phyloP scores from a whole-genome alignment of 345 rosid genomes.

The Bruguiera sexangula region DNA sequence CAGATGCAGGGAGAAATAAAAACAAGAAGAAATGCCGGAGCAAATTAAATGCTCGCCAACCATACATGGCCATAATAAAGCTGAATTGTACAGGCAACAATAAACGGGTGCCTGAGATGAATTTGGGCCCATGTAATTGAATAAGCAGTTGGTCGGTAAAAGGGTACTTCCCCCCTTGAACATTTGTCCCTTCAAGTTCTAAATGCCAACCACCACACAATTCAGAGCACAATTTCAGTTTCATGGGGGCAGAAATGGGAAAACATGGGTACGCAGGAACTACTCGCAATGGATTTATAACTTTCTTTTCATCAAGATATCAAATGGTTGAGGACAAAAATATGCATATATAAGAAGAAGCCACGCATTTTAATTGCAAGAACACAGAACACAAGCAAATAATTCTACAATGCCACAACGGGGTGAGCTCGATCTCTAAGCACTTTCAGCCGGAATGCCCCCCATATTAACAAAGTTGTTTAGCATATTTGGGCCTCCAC shows the following conservation, averaged over 20 bases:
- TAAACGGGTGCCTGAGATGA: too few relatives aligned
- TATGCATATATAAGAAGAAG: slow-evolving; percentile 22
- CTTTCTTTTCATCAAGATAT: slow-evolving; percentile 12
- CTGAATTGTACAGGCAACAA: too few relatives aligned
- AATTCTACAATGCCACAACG: slow-evolving; percentile 32
- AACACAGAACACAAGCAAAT: slow-evolving; percentile 14
- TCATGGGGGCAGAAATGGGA: too few relatives aligned
- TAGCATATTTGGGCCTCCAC: slow-evolving; percentile 70
- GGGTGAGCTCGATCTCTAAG: slow-evolving; percentile 14
- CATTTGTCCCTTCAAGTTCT: too few relatives aligned
- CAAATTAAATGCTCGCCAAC: too few relatives aligned
- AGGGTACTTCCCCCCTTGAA: too few relatives aligned
- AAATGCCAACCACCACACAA: too few relatives aligned
- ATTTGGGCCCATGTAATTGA: too few relatives aligned
- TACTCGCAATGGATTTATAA: slow-evolving; percentile 42
- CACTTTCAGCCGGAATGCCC: slow-evolving; percentile 36
- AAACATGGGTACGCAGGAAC: neutral
- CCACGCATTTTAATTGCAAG: slow-evolving; percentile 21
- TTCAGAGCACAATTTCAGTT: too few relatives aligned
- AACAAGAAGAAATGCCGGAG: neutral
- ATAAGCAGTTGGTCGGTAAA: too few relatives aligned
- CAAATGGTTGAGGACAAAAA: slow-evolving; percentile 1
- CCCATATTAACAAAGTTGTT: slow-evolving; percentile 22
- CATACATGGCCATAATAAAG: too few relatives aligned
- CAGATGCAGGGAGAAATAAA: neutral